Evolutionary conservation across 148 eudicot species (phyloP).

Genomic region (Rhododendron williamsianum): DNA sequence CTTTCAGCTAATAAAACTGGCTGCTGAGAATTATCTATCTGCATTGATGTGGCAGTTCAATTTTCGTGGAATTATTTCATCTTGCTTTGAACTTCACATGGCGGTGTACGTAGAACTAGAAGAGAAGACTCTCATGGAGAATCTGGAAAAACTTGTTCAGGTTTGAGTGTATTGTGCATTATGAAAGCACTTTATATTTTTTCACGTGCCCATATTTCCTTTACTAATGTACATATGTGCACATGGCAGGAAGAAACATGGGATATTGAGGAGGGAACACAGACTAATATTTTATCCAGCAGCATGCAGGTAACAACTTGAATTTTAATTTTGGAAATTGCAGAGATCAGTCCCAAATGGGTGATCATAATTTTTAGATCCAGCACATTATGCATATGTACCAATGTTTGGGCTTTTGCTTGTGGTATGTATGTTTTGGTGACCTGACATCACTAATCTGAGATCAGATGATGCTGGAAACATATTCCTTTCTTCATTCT

Average conservation of each 20-base stretch:
- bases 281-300: constrained; percentile 88
- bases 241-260: constrained; percentile 86
- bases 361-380: neutral
- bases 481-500: neutral
- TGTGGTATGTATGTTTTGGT: neutral
- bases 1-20: constrained; percentile 11
- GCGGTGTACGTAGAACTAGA: constrained; percentile 87
- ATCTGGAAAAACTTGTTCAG: constrained; percentile 96
- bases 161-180: constrained; percentile 20
- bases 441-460: neutral
- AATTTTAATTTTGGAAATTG: neutral
- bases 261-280: constrained; percentile 98
- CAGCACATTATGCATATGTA: neutral
- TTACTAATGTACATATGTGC: neutral
- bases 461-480: neutral
- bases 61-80: constrained; percentile 90
- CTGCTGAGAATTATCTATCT: constrained; percentile 15
- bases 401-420: neutral
- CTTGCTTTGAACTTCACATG: constrained; percentile 95
- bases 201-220: constrained; percentile 9
- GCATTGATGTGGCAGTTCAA: constrained; percentile 62
- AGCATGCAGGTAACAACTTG: constrained; percentile 80
- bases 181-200: neutral
- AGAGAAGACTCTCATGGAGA: constrained; percentile 95
- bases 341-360: neutral